Evolutionary conservation across 2,329 filamentous ascomycete species (phyloP), one percentile per base, ranked within the genome.

Genomic region (Ceratocystis lukuohia): DNA sequence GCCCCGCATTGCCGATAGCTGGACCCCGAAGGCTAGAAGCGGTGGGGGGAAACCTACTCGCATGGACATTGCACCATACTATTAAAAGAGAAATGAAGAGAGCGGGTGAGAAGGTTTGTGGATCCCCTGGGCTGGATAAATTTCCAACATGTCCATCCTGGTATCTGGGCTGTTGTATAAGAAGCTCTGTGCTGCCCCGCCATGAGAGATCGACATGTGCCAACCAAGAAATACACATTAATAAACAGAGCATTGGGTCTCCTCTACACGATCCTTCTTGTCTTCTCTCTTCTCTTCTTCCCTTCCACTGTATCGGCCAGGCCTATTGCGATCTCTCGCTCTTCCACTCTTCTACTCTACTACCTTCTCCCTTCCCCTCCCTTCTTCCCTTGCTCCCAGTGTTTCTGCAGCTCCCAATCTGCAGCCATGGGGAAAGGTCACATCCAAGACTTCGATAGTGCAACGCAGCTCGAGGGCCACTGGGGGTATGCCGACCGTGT

Each of bases 401-500:
- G 50, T 65, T 20, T 46, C 20, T 22, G 22, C 53, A 25, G n/a
- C 25, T 6, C 10, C 22, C 12, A 5, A n/a, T 57, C 44, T 30
- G 15, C 30, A 37, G 65, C 69, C 72, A 65, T 65, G 64, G 30
- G 45, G 20, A 41, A 53, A 45, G 56, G 72, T 30, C 77, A 78
- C 69, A 79, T 80, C 68, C 78, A 80, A 69, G 76, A 80, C 67
- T 74, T 74, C 68, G 74, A 70, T 33, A 72, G 74, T 10, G 76
- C 74, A n/a, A 69, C 70, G 33, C 64, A 67, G n/a, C 66, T 76
- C 15, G 73, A 77, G 65, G 74, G 73, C 46, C 77, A 80, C 71
- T 80, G 79, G 79, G 79, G 79, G 56, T 80, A 80, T 66, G 74
- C 74, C n/a, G 74, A 76, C 69, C 76, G 79, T 28, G 73, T 76